Percentiles rank a stretch among this genome's conserved stretches.
Conservation (phyloP, 2,329 filamentous ascomycete species). For the Dryadomyces quercivorus region DNA sequence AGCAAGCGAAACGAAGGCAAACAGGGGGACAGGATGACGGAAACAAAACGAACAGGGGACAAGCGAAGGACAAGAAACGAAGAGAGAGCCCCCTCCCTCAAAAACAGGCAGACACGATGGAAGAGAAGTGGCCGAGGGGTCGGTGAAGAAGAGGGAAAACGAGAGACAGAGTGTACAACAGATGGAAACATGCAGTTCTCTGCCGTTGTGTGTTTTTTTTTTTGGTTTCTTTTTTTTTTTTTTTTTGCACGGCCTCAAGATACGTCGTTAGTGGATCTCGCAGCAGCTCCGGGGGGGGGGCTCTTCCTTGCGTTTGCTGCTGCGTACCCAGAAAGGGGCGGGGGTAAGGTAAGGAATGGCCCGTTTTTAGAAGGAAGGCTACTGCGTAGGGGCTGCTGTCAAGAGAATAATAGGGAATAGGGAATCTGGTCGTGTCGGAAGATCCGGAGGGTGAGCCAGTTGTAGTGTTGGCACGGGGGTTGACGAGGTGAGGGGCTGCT, state of each 20-base stretch:
- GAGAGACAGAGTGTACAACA: neutral
- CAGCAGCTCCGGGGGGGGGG: no score
- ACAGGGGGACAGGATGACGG: neutral
- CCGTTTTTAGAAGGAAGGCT: neutral
- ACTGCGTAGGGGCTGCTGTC: neutral
- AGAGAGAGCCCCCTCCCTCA: no score
- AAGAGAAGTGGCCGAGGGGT: neutral
- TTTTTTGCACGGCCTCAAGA: neutral
- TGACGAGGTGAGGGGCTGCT: neutral
- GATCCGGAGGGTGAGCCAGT: neutral
- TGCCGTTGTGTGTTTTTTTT: neutral
- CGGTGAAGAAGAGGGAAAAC: neutral
- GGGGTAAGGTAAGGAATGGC: neutral
- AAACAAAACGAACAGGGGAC: neutral
- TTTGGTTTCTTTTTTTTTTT: no score
- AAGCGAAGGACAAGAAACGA: neutral
- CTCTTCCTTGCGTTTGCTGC: no score
- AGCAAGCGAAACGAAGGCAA: no score
- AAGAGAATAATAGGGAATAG: neutral
- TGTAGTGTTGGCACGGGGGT: neutral
- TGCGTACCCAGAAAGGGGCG: neutral
- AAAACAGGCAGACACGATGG: no score
- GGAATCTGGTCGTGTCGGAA: neutral
- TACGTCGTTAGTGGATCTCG: no score
- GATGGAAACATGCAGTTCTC: neutral